phyloP scores from a whole-genome alignment of 1,139 yeast species.

The Insectozyma bohioensis region DNA sequence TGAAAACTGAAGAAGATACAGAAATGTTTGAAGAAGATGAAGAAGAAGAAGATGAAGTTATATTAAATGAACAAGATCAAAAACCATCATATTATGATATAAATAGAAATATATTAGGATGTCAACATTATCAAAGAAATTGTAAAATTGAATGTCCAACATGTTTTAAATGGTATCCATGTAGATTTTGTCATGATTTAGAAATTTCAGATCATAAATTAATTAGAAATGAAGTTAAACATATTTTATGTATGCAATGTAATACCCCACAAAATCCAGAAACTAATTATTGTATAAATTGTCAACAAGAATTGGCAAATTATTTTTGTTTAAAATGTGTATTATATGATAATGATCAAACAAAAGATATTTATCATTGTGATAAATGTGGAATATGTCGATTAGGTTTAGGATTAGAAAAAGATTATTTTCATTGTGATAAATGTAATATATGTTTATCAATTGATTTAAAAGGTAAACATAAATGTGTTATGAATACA shows the following conservation, averaged over 20 bases:
- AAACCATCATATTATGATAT: slow-evolving; percentile 50
- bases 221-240: slow-evolving; percentile 60
- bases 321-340: slow-evolving; percentile 80
- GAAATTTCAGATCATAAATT: slow-evolving; percentile 56
- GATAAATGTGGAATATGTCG: slow-evolving; percentile 92
- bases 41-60: slow-evolving; percentile 32
- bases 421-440: slow-evolving; percentile 88
- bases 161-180: slow-evolving; percentile 74
- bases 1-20: slow-evolving; percentile 12
- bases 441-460: slow-evolving; percentile 90
- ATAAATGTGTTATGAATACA: slow-evolving; percentile 80
- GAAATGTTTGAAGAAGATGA: slow-evolving; percentile 19
- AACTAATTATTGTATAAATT: slow-evolving; percentile 60
- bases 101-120: slow-evolving; percentile 54
- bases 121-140: slow-evolving; percentile 79
- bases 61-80: slow-evolving; percentile 50
- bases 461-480: slow-evolving; percentile 73
- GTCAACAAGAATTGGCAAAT: slow-evolving; percentile 66
- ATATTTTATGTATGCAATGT: slow-evolving; percentile 81
- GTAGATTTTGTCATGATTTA: slow-evolving; percentile 85
- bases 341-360: slow-evolving; percentile 78
- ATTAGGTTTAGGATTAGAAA: slow-evolving; percentile 81
- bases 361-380: slow-evolving; percentile 86
- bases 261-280: slow-evolving; percentile 72
- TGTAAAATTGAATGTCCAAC: slow-evolving; percentile 82